Conservation (phyloP, 1,284 basidiomycete species). For the Puccinia hordei region DNA sequence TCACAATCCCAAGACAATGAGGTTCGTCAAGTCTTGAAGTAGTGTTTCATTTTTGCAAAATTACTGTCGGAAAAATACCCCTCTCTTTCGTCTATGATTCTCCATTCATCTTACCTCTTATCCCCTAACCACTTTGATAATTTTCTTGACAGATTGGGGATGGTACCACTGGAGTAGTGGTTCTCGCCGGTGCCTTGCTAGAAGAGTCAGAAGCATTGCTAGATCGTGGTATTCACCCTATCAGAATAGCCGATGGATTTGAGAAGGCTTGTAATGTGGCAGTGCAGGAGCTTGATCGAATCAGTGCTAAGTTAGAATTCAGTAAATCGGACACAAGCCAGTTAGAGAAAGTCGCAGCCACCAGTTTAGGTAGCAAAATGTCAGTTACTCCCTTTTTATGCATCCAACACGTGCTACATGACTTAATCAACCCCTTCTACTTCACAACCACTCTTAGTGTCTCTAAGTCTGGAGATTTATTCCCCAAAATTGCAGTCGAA, state of each 20-base stretch:
- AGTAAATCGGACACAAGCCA: conserved; percentile 79
- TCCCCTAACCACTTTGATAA: not conserved
- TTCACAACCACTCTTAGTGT: conserved; percentile 66
- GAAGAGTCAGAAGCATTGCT: conserved; percentile 82
- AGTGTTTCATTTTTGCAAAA: not conserved
- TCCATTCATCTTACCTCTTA: not conserved
- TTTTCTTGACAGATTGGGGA: conserved; percentile 73
- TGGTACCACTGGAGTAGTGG: conserved; percentile 99
- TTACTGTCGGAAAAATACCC: not conserved
- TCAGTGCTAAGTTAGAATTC: conserved; percentile 88
- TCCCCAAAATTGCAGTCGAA: conserved; percentile 96
- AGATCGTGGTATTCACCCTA: conserved; percentile 95
- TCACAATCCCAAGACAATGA: conserved; percentile 98
- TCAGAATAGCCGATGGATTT: conserved; percentile 97
- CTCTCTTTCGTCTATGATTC: not conserved
- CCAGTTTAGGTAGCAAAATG: conserved; percentile 97
- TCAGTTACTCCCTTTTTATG: conserved; percentile 60
- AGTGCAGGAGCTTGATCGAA: conserved; percentile 82
- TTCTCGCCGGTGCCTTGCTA: conserved; percentile 91
- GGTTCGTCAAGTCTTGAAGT: conserved; percentile 1
- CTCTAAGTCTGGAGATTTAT: conserved; percentile 91
- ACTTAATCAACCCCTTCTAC: not conserved
- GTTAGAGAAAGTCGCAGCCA: conserved; percentile 91
- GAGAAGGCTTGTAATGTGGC: conserved; percentile 90
- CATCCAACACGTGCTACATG: not conserved